phyloP scores from a whole-genome alignment of 2,329 filamentous ascomycete genomes.

The Pezizomycotina sp. region DNA sequence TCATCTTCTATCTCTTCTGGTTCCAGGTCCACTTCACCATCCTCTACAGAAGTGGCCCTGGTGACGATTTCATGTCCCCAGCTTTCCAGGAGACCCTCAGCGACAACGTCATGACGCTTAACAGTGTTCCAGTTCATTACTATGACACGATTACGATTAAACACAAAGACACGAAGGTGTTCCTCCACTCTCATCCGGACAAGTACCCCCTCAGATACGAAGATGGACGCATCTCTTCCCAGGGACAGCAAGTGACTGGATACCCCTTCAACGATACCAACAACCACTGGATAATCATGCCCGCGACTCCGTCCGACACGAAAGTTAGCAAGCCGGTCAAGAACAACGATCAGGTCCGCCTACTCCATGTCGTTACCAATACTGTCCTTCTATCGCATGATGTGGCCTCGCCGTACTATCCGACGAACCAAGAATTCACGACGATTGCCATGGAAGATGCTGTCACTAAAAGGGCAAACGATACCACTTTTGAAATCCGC shows the following conservation, averaged over 20 bases:
- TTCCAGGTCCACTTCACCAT: conserved; percentile 98
- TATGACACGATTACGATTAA: conserved; percentile 73
- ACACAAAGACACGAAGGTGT: conserved; percentile 96
- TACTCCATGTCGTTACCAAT: conserved; percentile 74
- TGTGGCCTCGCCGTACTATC: conserved; percentile 87
- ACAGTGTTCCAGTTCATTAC: conserved; percentile 74
- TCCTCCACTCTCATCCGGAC: conserved; percentile 83
- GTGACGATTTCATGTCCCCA: conserved; percentile 97
- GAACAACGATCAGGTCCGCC: conserved; percentile 71
- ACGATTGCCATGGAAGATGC: conserved; percentile 59
- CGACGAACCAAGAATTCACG: conserved; percentile 97
- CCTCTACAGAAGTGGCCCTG: conserved; percentile 71
- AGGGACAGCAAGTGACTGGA: conserved; percentile 89
- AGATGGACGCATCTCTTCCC: conserved; percentile 89
- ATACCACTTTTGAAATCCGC: conserved; percentile 82
- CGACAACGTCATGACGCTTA: conserved; percentile 83
- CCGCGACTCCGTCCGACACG: conserved; percentile 40
- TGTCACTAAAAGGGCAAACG: conserved; percentile 57
- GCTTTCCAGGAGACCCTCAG: conserved; percentile 94
- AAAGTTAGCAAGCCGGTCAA: conserved; percentile 49
- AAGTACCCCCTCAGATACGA: conserved; percentile 88
- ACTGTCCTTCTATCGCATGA: conserved; percentile 82
- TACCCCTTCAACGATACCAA: conserved; percentile 98
- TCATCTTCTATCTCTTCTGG: conserved; percentile 98
- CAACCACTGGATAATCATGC: conserved; percentile 92